Evolutionary conservation across 1,284 basidiomycete species (phyloP).

Genomic region (Tilletia indica): DNA sequence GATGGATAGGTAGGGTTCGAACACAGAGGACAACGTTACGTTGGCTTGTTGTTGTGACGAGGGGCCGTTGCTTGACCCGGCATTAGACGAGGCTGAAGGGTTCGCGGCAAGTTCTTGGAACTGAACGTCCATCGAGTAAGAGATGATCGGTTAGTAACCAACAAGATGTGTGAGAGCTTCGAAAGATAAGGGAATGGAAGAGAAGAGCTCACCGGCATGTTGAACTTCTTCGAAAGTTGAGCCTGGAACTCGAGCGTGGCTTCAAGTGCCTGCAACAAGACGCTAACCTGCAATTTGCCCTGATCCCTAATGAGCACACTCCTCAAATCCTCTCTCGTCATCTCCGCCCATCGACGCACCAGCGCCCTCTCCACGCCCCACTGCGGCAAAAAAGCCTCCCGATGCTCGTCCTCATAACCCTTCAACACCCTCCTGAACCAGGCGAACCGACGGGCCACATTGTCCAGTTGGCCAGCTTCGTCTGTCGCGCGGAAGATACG

Average conservation of each 20-base stretch:
- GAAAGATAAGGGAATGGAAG: not conserved
- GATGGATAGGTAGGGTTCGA: constrained; percentile 85
- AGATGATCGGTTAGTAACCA: not conserved
- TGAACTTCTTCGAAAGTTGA: constrained; percentile 38
- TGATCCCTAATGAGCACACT: constrained; percentile 50
- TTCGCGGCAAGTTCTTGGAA: constrained; percentile 16
- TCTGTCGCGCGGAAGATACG: constrained; percentile 73
- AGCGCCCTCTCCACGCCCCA: constrained; percentile 46
- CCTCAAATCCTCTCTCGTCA: constrained; percentile 50
- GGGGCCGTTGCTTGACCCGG: constrained; percentile 11
- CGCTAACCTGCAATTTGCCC: constrained; percentile 42
- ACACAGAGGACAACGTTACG: constrained; percentile 66
- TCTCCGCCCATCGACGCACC: constrained; percentile 44
- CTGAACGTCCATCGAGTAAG: not conserved
- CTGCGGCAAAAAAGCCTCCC: constrained; percentile 38
- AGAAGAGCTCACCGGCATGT: constrained; percentile 20
- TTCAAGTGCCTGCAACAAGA: constrained; percentile 46
- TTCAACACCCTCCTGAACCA: constrained; percentile 93
- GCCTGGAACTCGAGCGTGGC: constrained; percentile 52
- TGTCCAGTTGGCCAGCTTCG: constrained; percentile 89
- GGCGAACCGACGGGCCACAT: constrained; percentile 85
- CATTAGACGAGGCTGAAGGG: constrained; percentile 46
- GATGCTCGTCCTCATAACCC: constrained; percentile 79
- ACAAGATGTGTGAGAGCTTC: not conserved
- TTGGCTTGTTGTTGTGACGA: not conserved